phyloP scores from a whole-genome alignment of 495 filamentous ascomycete genomes.

The Aspergillus cavernicola region DNA sequence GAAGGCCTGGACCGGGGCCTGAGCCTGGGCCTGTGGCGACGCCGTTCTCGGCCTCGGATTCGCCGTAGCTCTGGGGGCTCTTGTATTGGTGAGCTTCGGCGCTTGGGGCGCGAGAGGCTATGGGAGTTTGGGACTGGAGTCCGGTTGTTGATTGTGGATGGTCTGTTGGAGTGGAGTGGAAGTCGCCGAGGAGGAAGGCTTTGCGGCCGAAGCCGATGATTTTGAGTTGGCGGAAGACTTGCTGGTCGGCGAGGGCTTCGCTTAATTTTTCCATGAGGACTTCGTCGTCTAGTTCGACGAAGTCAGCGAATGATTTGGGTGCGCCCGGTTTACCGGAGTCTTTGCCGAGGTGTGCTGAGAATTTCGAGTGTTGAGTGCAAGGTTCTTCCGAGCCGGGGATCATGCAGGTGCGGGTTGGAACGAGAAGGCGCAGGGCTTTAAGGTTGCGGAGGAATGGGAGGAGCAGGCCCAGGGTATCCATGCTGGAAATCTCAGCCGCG shows the following conservation, averaged over 20 bases:
- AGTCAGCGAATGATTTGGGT: constrained; percentile 26
- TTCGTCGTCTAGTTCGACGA: constrained; percentile 39
- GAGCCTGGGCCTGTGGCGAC: background rate
- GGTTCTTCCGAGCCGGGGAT: constrained; percentile 3
- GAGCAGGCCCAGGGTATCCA: constrained; percentile 41
- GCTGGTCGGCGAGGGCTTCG: constrained; percentile 31
- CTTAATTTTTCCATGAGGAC: constrained; percentile 31
- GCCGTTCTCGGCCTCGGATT: background rate
- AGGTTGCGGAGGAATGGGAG: constrained; percentile 49
- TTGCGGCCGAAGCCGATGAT: constrained; percentile 41
- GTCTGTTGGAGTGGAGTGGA: constrained; percentile 29
- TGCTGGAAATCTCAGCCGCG: constrained; percentile 40
- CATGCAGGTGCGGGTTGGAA: constrained; percentile 25
- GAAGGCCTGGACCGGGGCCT: background rate
- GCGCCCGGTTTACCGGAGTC: constrained; percentile 12
- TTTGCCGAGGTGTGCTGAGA: background rate
- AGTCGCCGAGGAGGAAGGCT: constrained; percentile 33
- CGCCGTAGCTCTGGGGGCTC: background rate
- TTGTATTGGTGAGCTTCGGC: constrained; percentile 9
- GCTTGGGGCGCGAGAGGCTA: constrained; percentile 11
- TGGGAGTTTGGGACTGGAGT: constrained; percentile 16
- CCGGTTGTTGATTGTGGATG: background rate
- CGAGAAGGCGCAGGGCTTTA: constrained; percentile 39
- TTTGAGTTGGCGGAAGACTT: constrained; percentile 33
- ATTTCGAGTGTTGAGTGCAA: background rate